Evolutionary conservation across 331 rosid species (phyloP), one percentile per base, ranked within the genome.

Genomic region (Dryas integrifolia): DNA sequence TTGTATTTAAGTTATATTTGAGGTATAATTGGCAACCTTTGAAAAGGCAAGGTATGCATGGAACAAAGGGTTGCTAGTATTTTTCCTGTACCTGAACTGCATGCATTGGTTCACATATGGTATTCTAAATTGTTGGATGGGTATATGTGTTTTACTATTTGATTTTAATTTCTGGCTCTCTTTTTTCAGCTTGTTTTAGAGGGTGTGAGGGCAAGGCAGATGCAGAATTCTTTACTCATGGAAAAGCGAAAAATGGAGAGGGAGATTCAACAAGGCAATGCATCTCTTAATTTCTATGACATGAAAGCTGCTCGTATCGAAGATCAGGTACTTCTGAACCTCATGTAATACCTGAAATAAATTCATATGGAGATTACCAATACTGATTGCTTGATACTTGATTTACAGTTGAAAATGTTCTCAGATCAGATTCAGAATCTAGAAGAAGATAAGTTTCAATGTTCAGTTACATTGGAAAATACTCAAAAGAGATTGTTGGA

Each of bases 161-260:
- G 24, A 35, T 75, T 61, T 21, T 72, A 47, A 7, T 5, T 15
- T 61, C 64, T 48, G 16, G 51, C 65, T 55, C 50, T 67, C 48
- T 48, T 57, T 53, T 64, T 81, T 74, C 87, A 95, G 99, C 98
- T 95, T 84, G 94, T 92, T 74, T 75, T 95, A 80, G 99, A 95
- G 87, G 89, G 98, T 73, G 76, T 87, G 39, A 82, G 85, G 80
- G 88, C 96, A 45, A 87, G 85, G 69, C 98, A 95, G 58, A 78
- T 75, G 76, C 97, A 83, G 53, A 90, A 88, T 77, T 81, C 84
- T 61, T 51, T 88, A 69, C 58, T 86, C 57, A 79, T 86, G 82
- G 97, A 88, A 21, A 92, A 86, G 75, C 69, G 80, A 68, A 72
- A 72, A 40, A 80, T 88, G 79, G 94, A 90, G 62, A 84, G 78